A percentile compares a stretch with the other conserved stretches of the same genome.
Evolutionary conservation across 805 yeast species (phyloP).

Genomic region (Pichia manshurica): DNA sequence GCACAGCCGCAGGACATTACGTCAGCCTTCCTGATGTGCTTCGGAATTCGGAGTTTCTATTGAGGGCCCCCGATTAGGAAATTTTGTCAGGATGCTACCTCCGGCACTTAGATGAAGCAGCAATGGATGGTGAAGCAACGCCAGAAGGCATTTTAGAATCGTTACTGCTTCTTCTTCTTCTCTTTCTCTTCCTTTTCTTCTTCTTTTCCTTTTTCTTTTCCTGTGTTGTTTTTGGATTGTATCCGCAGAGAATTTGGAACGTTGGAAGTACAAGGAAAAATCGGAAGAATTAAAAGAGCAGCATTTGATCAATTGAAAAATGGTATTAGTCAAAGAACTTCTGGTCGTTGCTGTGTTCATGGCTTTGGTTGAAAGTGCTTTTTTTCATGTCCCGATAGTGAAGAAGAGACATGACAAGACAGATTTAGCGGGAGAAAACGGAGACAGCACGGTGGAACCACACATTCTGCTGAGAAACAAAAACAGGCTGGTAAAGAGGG

Average conservation of each 20-base stretch:
- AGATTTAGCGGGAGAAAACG: too few species aligned
- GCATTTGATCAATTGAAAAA: too few species aligned
- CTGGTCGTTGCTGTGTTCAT: too few species aligned
- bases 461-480: conserved; percentile 1
- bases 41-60: neutral
- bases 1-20: too few species aligned
- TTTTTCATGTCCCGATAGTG: neutral
- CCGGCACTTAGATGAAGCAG: neutral
- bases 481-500: conserved; percentile 5
- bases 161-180: neutral
- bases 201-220: neutral
- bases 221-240: too few species aligned
- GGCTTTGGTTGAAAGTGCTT: neutral
- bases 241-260: too few species aligned
- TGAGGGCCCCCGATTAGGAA: neutral
- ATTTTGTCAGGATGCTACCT: neutral
- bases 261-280: too few species aligned
- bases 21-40: neutral
- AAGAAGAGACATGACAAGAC: neutral
- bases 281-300: too few species aligned
- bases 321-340: too few species aligned
- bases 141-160: neutral
- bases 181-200: neutral
- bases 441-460: neutral
- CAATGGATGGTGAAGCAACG: neutral